phyloP scores from a whole-genome alignment of 208 protist genomes.

The Leishmania tarentolae region DNA sequence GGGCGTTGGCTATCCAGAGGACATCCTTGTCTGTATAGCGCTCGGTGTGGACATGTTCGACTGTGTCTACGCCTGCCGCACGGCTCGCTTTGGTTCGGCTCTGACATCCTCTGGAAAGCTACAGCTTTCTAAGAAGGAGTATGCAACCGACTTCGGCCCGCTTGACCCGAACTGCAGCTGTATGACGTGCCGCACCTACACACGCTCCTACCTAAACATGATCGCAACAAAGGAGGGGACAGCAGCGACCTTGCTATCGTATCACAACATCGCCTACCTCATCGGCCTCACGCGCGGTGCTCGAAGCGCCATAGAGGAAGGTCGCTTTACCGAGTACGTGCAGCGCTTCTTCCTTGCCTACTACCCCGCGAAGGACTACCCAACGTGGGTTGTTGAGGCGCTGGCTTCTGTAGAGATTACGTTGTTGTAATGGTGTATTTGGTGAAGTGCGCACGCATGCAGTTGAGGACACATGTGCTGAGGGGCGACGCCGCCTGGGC shows the following conservation, averaged over 20 bases:
- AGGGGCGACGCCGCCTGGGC: neutral
- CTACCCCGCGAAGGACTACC: slow-evolving; percentile 88
- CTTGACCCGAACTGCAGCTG: slow-evolving; percentile 93
- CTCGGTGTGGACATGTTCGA: slow-evolving; percentile 99
- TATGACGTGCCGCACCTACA: slow-evolving; percentile 92
- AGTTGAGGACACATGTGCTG: neutral
- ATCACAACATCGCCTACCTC: slow-evolving; percentile 98
- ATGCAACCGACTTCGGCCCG: slow-evolving; percentile 70
- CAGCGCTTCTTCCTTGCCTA: slow-evolving; percentile 86
- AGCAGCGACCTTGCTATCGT: slow-evolving; percentile 94
- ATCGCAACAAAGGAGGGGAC: slow-evolving; percentile 89
- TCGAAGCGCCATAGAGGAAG: slow-evolving; percentile 78
- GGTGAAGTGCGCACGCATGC: neutral
- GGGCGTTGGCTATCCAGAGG: slow-evolving; percentile 98
- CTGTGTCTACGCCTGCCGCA: slow-evolving; percentile 99
- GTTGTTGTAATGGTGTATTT: slow-evolving; percentile 31
- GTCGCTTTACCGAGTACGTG: slow-evolving; percentile 86
- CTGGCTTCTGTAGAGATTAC: slow-evolving; percentile 80
- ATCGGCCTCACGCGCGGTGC: slow-evolving; percentile 92
- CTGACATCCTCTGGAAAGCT: slow-evolving; percentile 87
- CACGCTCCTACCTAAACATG: slow-evolving; percentile 92
- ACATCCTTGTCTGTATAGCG: slow-evolving; percentile 98
- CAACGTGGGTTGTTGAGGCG: slow-evolving; percentile 87
- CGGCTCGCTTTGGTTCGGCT: slow-evolving; percentile 96
- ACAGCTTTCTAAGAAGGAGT: slow-evolving; percentile 76